Evolutionary conservation across 176 grass and related monocot species (phyloP).

Genomic region (Carex littledalei): DNA sequence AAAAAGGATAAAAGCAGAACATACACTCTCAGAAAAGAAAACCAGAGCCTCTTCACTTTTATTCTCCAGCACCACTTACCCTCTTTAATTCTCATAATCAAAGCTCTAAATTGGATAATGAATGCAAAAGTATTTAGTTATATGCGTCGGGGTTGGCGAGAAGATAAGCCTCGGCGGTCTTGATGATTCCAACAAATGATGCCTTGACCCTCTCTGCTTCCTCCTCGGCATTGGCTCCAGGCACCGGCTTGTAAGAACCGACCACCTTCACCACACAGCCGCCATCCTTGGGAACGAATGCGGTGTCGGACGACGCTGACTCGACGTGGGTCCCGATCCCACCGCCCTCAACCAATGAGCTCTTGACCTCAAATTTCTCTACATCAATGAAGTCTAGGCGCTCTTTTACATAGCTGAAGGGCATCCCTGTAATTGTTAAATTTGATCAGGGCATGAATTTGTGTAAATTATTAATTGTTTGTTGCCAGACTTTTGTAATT

Average conservation of each 20-base stretch:
- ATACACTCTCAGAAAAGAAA: neutral
- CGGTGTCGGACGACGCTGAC: conserved; percentile 39
- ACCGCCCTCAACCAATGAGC: conserved; percentile 50
- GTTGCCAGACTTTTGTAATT: neutral
- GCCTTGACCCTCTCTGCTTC: conserved; percentile 44
- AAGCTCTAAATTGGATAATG: neutral
- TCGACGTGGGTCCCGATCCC: conserved; percentile 40
- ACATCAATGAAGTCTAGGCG: conserved; percentile 50
- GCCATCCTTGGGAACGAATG: conserved; percentile 40
- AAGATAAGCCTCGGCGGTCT: conserved; percentile 56
- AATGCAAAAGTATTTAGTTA: conserved; percentile 27
- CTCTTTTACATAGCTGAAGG: conserved; percentile 53
- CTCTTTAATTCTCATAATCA: neutral
- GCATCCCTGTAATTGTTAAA: conserved; percentile 30
- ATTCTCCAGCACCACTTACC: neutral
- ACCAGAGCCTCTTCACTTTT: neutral
- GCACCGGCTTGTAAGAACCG: conserved; percentile 40
- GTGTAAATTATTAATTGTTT: neutral
- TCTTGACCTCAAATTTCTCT: conserved; percentile 52
- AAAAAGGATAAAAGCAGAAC: neutral
- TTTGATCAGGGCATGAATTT: neutral
- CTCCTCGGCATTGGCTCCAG: conserved; percentile 30
- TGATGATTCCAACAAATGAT: conserved; percentile 35
- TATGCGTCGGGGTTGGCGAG: conserved; percentile 58
- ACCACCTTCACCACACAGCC: conserved; percentile 52